Conservation (phyloP, 2,329 filamentous ascomycete species). For the Colletotrichum horii region DNA sequence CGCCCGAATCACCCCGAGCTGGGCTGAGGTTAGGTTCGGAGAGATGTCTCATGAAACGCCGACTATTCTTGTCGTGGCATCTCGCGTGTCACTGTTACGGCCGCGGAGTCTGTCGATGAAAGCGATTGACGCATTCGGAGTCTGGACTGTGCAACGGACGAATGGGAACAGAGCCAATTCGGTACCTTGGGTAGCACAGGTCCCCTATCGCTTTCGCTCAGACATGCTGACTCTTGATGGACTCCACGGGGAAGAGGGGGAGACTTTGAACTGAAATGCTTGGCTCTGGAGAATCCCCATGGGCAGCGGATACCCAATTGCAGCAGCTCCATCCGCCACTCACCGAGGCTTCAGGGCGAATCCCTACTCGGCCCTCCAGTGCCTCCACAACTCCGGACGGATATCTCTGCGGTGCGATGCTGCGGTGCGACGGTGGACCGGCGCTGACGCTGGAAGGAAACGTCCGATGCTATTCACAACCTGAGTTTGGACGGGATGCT, state of each 20-base stretch:
- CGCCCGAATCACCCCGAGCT: background rate
- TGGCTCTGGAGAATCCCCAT: constrained; percentile 9
- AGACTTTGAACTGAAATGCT: background rate
- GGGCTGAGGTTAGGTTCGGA: constrained; percentile 5
- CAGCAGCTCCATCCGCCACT: background rate
- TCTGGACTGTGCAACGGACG: background rate
- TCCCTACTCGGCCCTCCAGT: background rate
- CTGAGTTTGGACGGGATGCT: background rate
- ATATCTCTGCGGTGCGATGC: background rate
- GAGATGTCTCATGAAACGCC: constrained; percentile 15
- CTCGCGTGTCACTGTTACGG: constrained; percentile 13
- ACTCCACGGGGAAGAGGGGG: constrained; percentile 8
- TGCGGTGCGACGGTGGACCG: background rate
- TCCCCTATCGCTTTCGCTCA: background rate
- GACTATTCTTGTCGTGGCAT: constrained; percentile 17
- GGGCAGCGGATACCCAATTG: background rate
- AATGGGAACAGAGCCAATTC: constrained; percentile 2
- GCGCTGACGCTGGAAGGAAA: background rate
- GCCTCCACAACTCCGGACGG: background rate
- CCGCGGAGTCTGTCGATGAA: background rate
- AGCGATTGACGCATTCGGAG: constrained; percentile 1
- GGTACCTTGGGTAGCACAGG: background rate
- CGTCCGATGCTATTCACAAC: background rate
- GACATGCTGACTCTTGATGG: background rate
- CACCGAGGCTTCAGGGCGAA: background rate